Evolutionary conservation across 225 moss, liverwort and hornwort species (phyloP), one percentile per base, ranked within the genome.

Genomic region (Bryoerythrophyllum caledonicum): DNA sequence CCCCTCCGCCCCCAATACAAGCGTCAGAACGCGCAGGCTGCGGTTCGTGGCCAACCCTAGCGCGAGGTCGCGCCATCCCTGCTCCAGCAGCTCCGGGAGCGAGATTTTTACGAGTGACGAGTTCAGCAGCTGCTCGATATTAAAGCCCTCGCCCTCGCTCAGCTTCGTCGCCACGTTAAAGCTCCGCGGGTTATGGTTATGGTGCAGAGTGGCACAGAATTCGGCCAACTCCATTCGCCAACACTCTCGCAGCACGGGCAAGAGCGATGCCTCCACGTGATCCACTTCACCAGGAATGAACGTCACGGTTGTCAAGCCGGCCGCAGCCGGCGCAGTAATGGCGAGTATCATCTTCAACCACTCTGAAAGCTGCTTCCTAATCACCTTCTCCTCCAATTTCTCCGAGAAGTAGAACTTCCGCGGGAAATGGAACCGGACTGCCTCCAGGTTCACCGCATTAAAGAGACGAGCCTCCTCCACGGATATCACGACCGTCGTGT

Each of bases 71-170:
- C 63, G 74, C 85, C 85, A 85, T 40, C 81, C 85, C 49, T 54
- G 63, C 40, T 75, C 78, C 20, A 49, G 37, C 56, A 85, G 34
- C 54, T 78, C 67, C 2, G 85, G 81, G 7, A 85, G 75, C 4
- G 85, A 85, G 34, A 81, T 66, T 28, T 85, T 81, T 24, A 58
- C 49, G 17, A 85, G 81, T 1, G 81, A 43, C 13, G 84, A 84
- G 5, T 63, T 26, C 9, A 85, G 67, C 41, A 85, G 51, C 21
- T 46, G 35, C 0, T 51, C 51, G 12, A 85, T 28, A 27, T 41
- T 67, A 27, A 72, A 78, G 26, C 71, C 74, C 55, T 56, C 71
- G 8, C 56, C 71, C 6, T 81, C 57, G 48, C 75, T 54, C 1
- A 81, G 51, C 72, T 75, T 71, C 13, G 78, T 43, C 2, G 78